These are phyloP conservation scores for Paecilomyces dactylethromorphus DNA, from an alignment of 2,329 filamentous ascomycete species.

Conservation along the genomic window DNA sequence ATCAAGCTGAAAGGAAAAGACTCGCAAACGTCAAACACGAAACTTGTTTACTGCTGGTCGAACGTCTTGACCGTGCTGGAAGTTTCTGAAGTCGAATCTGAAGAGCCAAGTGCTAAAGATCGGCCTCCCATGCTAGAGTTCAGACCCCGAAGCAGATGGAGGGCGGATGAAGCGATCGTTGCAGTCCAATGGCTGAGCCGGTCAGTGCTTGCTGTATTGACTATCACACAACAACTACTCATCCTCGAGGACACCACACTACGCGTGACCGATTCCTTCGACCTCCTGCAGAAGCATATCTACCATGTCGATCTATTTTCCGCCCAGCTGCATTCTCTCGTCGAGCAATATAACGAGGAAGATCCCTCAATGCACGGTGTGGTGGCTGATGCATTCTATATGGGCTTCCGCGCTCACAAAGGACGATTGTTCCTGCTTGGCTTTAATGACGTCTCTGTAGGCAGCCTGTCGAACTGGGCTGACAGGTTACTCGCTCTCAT, in stretches of 20 bases:
- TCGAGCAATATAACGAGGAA: constrained; percentile 82
- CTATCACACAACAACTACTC: constrained; percentile 86
- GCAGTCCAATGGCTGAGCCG: constrained; percentile 94
- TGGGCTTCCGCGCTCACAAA: constrained; percentile 96
- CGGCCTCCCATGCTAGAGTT: constrained; percentile 76
- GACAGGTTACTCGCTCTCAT: constrained; percentile 88
- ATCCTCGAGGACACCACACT: constrained; percentile 85
- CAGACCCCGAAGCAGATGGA: constrained; percentile 78
- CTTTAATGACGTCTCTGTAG: constrained; percentile 89
- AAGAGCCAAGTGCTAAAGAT: constrained; percentile 58
- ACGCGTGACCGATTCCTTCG: constrained; percentile 90
- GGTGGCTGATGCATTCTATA: constrained; percentile 93
- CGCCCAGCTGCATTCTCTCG: constrained; percentile 70
- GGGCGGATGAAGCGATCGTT: constrained; percentile 89
- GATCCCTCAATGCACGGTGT: constrained; percentile 90
- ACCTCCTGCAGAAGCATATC: constrained; percentile 84
- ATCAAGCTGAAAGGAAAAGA: constrained; percentile 81
- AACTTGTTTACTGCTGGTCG: constrained; percentile 97
- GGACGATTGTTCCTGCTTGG: constrained; percentile 85
- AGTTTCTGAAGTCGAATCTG: constrained; percentile 62
- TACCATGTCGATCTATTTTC: constrained; percentile 91
- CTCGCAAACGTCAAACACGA: constrained; percentile 60
- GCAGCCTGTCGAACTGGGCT: constrained; percentile 92
- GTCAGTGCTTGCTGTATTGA: constrained; percentile 84
- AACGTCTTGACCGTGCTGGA: constrained; percentile 94